phyloP scores from a whole-genome alignment of 345 rosid genomes.

The Citrus unshiu region DNA sequence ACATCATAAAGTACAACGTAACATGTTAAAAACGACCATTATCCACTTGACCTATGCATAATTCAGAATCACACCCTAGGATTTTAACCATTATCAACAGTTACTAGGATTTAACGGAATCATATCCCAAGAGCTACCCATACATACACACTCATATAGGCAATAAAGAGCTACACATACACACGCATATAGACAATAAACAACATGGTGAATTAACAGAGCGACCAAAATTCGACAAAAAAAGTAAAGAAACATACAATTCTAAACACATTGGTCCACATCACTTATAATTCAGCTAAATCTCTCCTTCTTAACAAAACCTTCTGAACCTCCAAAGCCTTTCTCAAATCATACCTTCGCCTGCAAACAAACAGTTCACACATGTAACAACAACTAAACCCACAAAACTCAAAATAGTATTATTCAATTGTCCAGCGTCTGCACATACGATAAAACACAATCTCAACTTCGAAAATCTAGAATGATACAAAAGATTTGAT shows the following conservation, averaged over 20 bases:
- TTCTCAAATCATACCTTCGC: constrained; percentile 1
- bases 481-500: background rate
- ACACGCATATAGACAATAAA: background rate
- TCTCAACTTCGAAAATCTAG: background rate
- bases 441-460: background rate
- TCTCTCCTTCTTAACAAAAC: background rate
- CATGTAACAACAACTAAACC: background rate
- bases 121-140: background rate
- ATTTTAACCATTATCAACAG: too few relatives aligned
- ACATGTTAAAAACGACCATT: too few relatives aligned
- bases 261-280: constrained; percentile 94
- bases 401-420: background rate
- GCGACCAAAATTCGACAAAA: background rate
- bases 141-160: too few relatives aligned
- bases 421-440: background rate
- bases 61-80: too few relatives aligned
- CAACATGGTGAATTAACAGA: background rate
- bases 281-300: constrained; percentile 27
- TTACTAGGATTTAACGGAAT: background rate
- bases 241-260: constrained; percentile 44
- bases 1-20: too few relatives aligned
- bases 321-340: constrained; percentile 5
- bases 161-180: background rate
- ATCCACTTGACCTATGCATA: too few relatives aligned
- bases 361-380: constrained; percentile 3